phyloP scores from a whole-genome alignment of 331 rosid species.

The Pyrus hybrid region DNA sequence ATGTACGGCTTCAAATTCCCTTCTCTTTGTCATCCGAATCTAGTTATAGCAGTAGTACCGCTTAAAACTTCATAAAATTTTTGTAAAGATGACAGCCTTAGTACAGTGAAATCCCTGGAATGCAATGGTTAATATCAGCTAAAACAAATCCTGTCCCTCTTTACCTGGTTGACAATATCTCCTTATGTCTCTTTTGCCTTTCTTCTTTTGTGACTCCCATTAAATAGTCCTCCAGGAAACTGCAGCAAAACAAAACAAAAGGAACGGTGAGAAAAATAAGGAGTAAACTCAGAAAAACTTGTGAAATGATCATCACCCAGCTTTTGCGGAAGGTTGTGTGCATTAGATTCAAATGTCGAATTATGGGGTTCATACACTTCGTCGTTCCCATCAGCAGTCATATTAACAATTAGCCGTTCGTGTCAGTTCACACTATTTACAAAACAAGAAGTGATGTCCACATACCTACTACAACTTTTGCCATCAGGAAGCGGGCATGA shows the following conservation, averaged over 20 bases:
- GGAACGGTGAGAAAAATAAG: not conserved
- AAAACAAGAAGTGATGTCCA: conserved; percentile 2
- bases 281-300: not conserved
- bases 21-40: too few relatives aligned
- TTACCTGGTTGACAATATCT: conserved; percentile 87
- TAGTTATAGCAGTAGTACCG: too few relatives aligned
- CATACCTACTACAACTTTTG: conserved; percentile 91
- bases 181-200: conserved; percentile 77
- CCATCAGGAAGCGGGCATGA: conserved; percentile 95
- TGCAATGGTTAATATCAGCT: too few relatives aligned
- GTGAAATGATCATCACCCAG: not conserved
- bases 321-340: not conserved
- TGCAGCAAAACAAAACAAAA: conserved; percentile 17
- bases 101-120: not conserved
- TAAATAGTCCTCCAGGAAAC: conserved; percentile 61
- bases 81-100: not conserved
- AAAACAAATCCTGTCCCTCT: not conserved
- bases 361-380: not conserved
- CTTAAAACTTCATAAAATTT: too few relatives aligned
- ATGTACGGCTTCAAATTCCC: too few relatives aligned
- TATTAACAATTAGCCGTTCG: too few relatives aligned
- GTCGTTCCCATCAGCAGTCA: not conserved
- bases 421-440: not conserved
- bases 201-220: conserved; percentile 88
- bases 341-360: not conserved